Percentiles rank a stretch among this genome's conserved stretches.
Conservation (phyloP, 768 basidiomycete species). For the Mycena alexandri region DNA sequence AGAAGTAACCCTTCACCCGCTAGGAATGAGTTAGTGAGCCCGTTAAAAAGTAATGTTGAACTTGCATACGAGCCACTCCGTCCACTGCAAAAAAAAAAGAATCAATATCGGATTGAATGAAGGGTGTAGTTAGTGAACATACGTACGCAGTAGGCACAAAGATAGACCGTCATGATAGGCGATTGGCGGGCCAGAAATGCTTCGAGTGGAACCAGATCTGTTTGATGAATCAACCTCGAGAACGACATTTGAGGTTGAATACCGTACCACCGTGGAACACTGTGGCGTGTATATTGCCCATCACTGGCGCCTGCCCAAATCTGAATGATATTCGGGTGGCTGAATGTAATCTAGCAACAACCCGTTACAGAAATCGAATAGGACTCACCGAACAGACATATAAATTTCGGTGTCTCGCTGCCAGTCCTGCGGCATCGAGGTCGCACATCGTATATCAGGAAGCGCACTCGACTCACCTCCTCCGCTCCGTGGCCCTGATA, state of each 20-base stretch:
- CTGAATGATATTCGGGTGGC: neutral
- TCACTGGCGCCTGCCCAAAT: neutral
- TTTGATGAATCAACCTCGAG: too few relatives aligned
- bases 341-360: too few relatives aligned
- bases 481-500: conserved; percentile 6
- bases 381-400: neutral
- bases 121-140: neutral
- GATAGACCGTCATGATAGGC: neutral
- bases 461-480: neutral
- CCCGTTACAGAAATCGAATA: neutral
- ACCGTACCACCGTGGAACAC: neutral
- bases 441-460: neutral
- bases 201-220: too few relatives aligned
- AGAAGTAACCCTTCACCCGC: too few relatives aligned
- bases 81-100: neutral
- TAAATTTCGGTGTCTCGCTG: neutral
- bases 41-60: too few relatives aligned
- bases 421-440: neutral
- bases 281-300: neutral
- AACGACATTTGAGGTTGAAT: too few relatives aligned
- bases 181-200: too few relatives aligned
- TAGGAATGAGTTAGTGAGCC: too few relatives aligned
- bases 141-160: neutral
- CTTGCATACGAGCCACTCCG: too few relatives aligned
- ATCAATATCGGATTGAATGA: neutral